These are phyloP conservation scores for Serendipita sp. DNA, from an alignment of 1,284 basidiomycete genomes.

Conservation along the genomic window DNA sequence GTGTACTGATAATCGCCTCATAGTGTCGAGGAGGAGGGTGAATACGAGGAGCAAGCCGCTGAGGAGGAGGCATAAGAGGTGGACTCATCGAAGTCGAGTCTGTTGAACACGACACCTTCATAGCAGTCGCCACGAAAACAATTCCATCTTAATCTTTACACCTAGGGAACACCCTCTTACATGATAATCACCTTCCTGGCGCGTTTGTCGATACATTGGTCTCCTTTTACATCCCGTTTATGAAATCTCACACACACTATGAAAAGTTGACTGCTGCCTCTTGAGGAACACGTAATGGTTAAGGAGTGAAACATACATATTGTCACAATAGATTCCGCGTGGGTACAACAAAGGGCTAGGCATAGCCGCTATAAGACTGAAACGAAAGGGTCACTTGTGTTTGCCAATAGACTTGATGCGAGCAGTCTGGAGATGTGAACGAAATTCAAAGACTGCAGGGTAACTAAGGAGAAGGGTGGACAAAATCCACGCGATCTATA, in stretches of 20 bases:
- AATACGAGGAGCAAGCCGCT: slow-evolving; percentile 61
- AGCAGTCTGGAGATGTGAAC: slow-evolving; percentile 42
- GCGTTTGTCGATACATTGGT: background rate
- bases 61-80: slow-evolving; percentile 28
- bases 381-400: slow-evolving; percentile 19
- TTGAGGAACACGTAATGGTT: background rate
- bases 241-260: background rate
- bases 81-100: background rate
- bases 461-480: slow-evolving; percentile 38
- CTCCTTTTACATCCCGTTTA: background rate
- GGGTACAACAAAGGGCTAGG: background rate
- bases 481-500: slow-evolving; percentile 36
- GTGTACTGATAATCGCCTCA: slow-evolving; percentile 6
- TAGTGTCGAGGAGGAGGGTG: slow-evolving; percentile 66
- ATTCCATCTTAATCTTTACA: background rate
- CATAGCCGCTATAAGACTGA: background rate
- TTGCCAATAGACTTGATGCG: slow-evolving; percentile 67
- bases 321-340: background rate
- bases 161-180: background rate
- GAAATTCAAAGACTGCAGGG: slow-evolving; percentile 37
- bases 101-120: background rate
- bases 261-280: background rate
- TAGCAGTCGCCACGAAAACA: background rate
- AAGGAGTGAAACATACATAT: background rate
- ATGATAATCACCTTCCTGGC: background rate